These are phyloP conservation scores for Xerocomus spinulosus DNA, from an alignment of 768 basidiomycete species.

Conservation along the genomic window DNA sequence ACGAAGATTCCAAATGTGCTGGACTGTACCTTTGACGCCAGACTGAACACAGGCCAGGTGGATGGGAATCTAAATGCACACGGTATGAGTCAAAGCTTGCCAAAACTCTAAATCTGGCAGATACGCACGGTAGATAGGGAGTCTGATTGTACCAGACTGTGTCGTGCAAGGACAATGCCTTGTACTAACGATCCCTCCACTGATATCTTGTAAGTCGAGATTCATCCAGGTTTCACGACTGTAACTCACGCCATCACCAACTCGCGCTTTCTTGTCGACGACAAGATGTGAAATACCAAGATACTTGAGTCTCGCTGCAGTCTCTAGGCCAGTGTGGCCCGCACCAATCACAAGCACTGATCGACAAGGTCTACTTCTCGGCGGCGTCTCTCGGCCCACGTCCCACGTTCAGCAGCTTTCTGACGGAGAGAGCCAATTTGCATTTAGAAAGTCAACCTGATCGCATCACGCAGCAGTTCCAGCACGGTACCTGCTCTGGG, in stretches of 20 bases:
- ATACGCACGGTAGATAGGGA: slow-evolving; percentile 51
- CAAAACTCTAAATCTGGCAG: no score
- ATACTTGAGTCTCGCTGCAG: slow-evolving; percentile 62
- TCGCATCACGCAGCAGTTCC: not conserved
- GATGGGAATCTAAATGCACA: slow-evolving; percentile 43
- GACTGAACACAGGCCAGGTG: slow-evolving; percentile 51
- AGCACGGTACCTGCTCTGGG: slow-evolving; percentile 40
- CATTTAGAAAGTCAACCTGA: not conserved
- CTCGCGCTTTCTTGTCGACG: slow-evolving; percentile 48
- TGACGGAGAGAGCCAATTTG: slow-evolving; percentile 41
- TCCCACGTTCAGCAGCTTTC: slow-evolving; percentile 43
- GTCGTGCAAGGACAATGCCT: slow-evolving; percentile 52
- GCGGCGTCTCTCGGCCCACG: slow-evolving; percentile 48
- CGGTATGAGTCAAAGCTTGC: not conserved
- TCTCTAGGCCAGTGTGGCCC: slow-evolving; percentile 62
- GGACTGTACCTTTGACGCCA: slow-evolving; percentile 43
- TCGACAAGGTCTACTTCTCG: slow-evolving; percentile 43
- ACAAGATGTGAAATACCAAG: slow-evolving; percentile 52
- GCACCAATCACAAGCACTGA: slow-evolving; percentile 61
- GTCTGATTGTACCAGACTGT: slow-evolving; percentile 53
- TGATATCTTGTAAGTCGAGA: slow-evolving; percentile 7
- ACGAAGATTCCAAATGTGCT: not conserved
- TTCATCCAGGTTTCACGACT: not conserved
- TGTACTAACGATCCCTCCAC: slow-evolving; percentile 60
- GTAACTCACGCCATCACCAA: slow-evolving; percentile 43